These are phyloP conservation scores for Fusarium bulbicola DNA, from an alignment of 2,329 filamentous ascomycete species.

Conservation along the genomic window DNA sequence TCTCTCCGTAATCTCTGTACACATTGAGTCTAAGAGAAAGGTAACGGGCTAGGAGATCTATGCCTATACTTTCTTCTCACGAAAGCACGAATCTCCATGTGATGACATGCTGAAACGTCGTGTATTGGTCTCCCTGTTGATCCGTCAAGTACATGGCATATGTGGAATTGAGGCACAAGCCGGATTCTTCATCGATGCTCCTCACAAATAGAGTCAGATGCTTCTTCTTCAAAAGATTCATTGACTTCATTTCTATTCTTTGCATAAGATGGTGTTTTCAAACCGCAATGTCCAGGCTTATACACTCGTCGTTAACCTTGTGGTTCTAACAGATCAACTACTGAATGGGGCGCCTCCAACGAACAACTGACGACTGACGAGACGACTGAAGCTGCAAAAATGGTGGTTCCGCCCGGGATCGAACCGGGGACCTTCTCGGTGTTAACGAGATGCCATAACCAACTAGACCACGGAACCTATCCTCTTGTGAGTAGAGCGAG, in stretches of 20 bases:
- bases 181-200: not conserved
- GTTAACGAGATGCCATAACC: slow-evolving; percentile 40
- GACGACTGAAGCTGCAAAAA: not conserved
- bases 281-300: not conserved
- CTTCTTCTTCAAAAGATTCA: not conserved
- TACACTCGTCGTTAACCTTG: not conserved
- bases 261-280: too few species aligned
- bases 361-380: not conserved
- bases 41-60: not conserved
- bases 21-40: not conserved
- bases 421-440: slow-evolving; percentile 44
- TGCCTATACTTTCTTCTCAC: not conserved
- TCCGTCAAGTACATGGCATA: slow-evolving; percentile 2
- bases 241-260: not conserved
- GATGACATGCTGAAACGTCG: not conserved
- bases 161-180: not conserved
- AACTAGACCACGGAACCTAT: slow-evolving; percentile 41
- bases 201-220: not conserved
- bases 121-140: not conserved
- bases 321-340: not conserved
- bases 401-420: slow-evolving; percentile 41
- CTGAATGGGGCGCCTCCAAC: not conserved
- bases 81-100: too few species aligned
- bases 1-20: not conserved
- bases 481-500: not conserved